Percentiles rank a stretch among this genome's conserved stretches.
Evolutionary conservation across 441 rosid species (phyloP).

Genomic region (Eruca vesicaria): DNA sequence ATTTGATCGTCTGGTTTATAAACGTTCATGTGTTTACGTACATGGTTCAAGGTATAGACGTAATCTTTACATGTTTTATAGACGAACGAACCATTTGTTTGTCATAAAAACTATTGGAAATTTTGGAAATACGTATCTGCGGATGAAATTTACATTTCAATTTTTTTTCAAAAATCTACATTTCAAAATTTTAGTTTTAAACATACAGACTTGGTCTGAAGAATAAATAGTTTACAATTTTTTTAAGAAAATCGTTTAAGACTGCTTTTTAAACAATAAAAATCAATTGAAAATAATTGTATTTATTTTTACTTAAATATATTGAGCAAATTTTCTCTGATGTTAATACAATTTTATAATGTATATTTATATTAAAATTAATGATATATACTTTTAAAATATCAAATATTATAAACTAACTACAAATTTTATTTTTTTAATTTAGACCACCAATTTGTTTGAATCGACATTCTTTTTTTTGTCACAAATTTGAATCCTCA

Average conservation of each 20-base stretch:
- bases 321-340: no score
- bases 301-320: no score
- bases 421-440: background rate
- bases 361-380: no score
- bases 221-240: background rate
- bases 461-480: no score
- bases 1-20: background rate
- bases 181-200: background rate
- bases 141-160: background rate
- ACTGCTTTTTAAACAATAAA: background rate
- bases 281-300: background rate
- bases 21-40: no score
- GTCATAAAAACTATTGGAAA: background rate
- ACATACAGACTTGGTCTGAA: background rate
- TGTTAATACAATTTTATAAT: no score
- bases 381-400: no score
- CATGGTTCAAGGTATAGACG: background rate
- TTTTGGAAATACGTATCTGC: background rate
- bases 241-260: background rate
- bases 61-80: background rate
- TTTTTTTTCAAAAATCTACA: background rate
- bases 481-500: no score
- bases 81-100: background rate
- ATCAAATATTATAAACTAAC: no score
- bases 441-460: background rate